Evolutionary conservation across 2,329 filamentous ascomycete species (phyloP), one percentile per base, ranked within the genome.

Genomic region (Penicillium brasilianum): DNA sequence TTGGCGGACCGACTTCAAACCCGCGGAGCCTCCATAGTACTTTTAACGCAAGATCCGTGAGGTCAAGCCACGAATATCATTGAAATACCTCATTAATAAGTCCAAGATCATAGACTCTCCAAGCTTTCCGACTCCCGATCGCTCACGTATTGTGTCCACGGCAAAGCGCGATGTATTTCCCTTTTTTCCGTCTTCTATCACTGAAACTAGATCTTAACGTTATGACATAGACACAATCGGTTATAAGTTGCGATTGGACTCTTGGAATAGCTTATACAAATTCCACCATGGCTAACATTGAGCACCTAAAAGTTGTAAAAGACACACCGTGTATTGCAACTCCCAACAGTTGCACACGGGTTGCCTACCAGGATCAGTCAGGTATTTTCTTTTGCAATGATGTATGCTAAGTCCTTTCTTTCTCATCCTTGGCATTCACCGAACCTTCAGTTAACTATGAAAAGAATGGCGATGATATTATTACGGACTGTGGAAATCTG

Each of bases 331-430:
- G 43, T 46, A 46, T 25, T 25, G 18, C 43, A 25, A 25, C 43
- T 46, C 43, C 43, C 7, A 46, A 46, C 18, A 46, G 43, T 13
- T 46, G 43, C 43, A 46, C 43, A 25, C 43, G 43, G 43, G 43
- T 46, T 25, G 43, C 43, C 18, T 46, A 25, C 20, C 20, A 46
- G 20, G 43, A 46, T 25, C 20, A 25, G 7, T 46, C 43, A 25
- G 43, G 43, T 25, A 46, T 46, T 25, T 46, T 46, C 43, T 46
- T 46, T 22, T 46, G 43, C 43, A 46, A 46, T 46, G 43, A 46
- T 46, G 43, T 46, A 44, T 44, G 41, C 41, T 22, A 44, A 44
- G 41, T 20, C 14, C 41, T 44, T 22, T 44, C 41, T 44, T 44
- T 44, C 6, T n/a, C 14, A 44, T 44, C 41, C 41, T 22, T 22